Evolutionary conservation across 345 rosid genomes (phyloP).

Genomic region (Combretum micranthum): DNA sequence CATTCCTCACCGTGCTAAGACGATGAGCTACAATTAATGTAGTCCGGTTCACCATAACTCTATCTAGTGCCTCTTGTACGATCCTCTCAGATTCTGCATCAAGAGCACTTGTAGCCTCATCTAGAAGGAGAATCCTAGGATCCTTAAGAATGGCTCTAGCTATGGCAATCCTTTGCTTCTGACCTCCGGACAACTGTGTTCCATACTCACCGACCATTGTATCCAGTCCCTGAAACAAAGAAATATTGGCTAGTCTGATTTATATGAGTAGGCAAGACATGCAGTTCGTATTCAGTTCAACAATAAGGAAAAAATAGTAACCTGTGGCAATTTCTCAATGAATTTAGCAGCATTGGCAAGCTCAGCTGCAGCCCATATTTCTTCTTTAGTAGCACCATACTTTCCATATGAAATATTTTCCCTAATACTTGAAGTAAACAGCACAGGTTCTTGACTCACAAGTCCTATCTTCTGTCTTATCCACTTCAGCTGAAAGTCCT

Average conservation of each 20-base stretch:
- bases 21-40: constrained; percentile 47
- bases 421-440: constrained; percentile 32
- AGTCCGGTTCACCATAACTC: constrained; percentile 34
- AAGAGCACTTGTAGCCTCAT: constrained; percentile 46
- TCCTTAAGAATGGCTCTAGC: constrained; percentile 37
- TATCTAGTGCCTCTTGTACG: constrained; percentile 43
- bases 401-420: constrained; percentile 39
- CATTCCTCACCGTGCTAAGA: constrained; percentile 30
- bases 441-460: constrained; percentile 42
- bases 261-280: too few relatives aligned
- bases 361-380: constrained; percentile 29
- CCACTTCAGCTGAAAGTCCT: constrained; percentile 34
- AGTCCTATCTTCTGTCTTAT: constrained; percentile 36
- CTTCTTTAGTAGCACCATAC: constrained; percentile 30
- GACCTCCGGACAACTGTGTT: constrained; percentile 15
- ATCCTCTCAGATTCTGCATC: constrained; percentile 39
- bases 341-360: constrained; percentile 42
- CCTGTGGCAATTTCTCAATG: constrained; percentile 34
- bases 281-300: too few relatives aligned
- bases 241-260: neutral
- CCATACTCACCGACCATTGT: constrained; percentile 18
- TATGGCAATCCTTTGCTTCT: constrained; percentile 32
- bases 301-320: neutral
- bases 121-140: constrained; percentile 36
- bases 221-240: constrained; percentile 10